A percentile compares a stretch with the other conserved stretches of the same genome.
Conservation (phyloP, 2,329 filamentous ascomycete species). For the Aspergillus viridinutans region DNA sequence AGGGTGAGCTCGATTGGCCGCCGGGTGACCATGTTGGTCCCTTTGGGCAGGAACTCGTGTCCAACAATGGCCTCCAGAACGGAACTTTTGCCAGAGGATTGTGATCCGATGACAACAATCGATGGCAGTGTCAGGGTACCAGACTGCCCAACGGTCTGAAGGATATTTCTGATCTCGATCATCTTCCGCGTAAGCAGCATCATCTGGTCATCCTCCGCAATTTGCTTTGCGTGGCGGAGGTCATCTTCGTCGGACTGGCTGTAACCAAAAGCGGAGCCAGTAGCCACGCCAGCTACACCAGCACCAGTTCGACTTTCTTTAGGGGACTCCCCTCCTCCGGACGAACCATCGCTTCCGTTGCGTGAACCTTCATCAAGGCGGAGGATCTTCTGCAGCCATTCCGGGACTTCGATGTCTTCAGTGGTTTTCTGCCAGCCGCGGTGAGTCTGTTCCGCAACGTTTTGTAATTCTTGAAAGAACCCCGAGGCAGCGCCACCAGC, state of each 20-base stretch:
- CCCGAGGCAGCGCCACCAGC: conserved; percentile 65
- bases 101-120: conserved; percentile 98
- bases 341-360: conserved; percentile 42
- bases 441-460: conserved; percentile 72
- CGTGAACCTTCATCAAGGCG: conserved; percentile 58
- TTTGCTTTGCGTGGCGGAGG: conserved; percentile 55
- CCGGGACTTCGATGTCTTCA: conserved; percentile 65
- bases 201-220: conserved; percentile 92
- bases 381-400: conserved; percentile 76
- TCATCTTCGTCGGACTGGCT: conserved; percentile 64
- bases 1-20: conserved; percentile 93
- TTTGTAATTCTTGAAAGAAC: conserved; percentile 67
- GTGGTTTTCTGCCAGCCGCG: conserved; percentile 81
- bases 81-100: conserved; percentile 97
- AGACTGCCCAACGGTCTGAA: conserved; percentile 89
- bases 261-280: conserved; percentile 74
- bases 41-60: conserved; percentile 95
- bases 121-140: conserved; percentile 84
- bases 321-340: conserved; percentile 45
- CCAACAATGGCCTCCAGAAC: conserved; percentile 95
- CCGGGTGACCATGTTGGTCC: conserved; percentile 97
- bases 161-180: conserved; percentile 94
- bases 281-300: conserved; percentile 63
- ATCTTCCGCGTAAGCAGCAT: conserved; percentile 99
- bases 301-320: conserved; percentile 52